A percentile compares a stretch with the other conserved stretches of the same genome.
Conservation (phyloP, 345 rosid genomes). For the Camelina sativa region DNA sequence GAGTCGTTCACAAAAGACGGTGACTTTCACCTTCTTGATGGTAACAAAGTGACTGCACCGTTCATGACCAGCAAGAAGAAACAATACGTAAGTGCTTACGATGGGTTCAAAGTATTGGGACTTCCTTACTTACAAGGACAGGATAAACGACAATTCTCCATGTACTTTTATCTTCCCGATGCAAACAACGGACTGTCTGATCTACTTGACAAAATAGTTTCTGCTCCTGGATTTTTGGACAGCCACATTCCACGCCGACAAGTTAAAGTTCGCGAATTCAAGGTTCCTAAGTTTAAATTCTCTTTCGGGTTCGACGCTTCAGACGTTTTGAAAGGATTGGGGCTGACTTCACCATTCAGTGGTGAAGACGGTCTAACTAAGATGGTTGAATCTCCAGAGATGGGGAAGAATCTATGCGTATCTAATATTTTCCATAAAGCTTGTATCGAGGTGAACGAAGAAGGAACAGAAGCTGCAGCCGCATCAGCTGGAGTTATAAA, state of each 20-base stretch:
- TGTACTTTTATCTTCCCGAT: slow-evolving; percentile 79
- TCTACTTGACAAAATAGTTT: slow-evolving; percentile 53
- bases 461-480: slow-evolving; percentile 82
- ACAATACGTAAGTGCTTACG: slow-evolving; percentile 53
- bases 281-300: slow-evolving; percentile 65
- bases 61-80: slow-evolving; percentile 82
- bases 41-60: slow-evolving; percentile 55
- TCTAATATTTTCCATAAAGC: slow-evolving; percentile 66
- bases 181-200: slow-evolving; percentile 61
- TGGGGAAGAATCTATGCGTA: slow-evolving; percentile 49
- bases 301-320: slow-evolving; percentile 66
- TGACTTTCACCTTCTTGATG: slow-evolving; percentile 70
- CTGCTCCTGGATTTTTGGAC: slow-evolving; percentile 57
- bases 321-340: slow-evolving; percentile 54
- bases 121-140: slow-evolving; percentile 76
- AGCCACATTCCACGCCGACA: slow-evolving; percentile 49
- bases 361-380: slow-evolving; percentile 58
- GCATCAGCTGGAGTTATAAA: slow-evolving; percentile 52
- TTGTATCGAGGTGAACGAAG: slow-evolving; percentile 72
- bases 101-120: slow-evolving; percentile 72
- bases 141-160: slow-evolving; percentile 69
- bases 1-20: slow-evolving; percentile 53
- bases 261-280: slow-evolving; percentile 55
- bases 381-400: slow-evolving; percentile 59
- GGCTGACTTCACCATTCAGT: slow-evolving; percentile 59